Percentiles rank a stretch among this genome's conserved stretches.
Conservation (phyloP, 176 grass and related monocot genomes). For the Olyra latifolia region DNA sequence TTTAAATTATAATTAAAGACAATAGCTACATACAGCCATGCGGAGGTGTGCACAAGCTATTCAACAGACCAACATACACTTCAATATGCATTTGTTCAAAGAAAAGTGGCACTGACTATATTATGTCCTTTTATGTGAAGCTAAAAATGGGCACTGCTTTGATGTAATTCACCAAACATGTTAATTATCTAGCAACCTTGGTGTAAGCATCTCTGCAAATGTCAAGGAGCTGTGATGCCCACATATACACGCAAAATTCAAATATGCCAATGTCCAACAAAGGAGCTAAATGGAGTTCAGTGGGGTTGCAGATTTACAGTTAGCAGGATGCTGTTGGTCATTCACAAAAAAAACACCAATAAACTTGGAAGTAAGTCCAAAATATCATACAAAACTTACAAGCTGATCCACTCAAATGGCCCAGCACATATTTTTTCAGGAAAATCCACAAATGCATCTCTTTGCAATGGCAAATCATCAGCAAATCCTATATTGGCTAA, state of each 20-base stretch:
- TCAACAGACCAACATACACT: not conserved
- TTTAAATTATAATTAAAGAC: constrained; percentile 30
- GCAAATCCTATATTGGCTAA: not conserved
- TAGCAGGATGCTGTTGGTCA: not conserved
- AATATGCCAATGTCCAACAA: not conserved
- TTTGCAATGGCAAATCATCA: no score
- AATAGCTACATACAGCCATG: not conserved
- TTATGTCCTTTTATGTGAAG: not conserved
- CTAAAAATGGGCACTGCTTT: not conserved
- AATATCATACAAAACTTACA: not conserved
- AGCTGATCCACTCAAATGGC: not conserved
- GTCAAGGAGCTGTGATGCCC: not conserved
- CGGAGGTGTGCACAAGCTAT: not conserved
- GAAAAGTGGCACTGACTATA: not conserved
- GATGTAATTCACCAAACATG: not conserved
- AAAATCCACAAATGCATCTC: no score
- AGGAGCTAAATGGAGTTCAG: not conserved
- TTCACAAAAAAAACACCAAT: not conserved
- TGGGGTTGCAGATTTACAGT: not conserved
- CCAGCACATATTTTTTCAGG: not conserved
- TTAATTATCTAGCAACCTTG: constrained; percentile 14
- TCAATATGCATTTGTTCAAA: not conserved
- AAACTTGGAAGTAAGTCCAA: not conserved
- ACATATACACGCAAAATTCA: not conserved
- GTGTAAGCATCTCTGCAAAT: not conserved